Percentiles rank a stretch among this genome's conserved stretches.
phyloP scores from a whole-genome alignment of 2,329 filamentous ascomycete genomes.

The Pseudocercospora crystallina region DNA sequence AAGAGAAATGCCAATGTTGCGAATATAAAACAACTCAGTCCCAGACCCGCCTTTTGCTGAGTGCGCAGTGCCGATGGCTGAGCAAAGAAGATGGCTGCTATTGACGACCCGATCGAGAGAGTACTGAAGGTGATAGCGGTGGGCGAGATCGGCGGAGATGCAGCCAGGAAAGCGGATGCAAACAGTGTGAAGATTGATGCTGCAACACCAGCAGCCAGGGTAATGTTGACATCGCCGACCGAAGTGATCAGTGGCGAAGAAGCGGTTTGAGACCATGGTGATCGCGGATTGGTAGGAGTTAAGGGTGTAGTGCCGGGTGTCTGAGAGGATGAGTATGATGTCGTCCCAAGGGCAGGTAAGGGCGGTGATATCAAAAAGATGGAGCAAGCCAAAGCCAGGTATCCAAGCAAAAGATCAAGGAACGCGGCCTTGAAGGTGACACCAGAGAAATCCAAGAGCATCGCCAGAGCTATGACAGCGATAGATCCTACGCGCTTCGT shows the following conservation, averaged over 20 bases:
- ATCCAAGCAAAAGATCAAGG: conserved; percentile 44
- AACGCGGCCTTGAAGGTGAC: conserved; percentile 30
- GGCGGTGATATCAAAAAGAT: conserved; percentile 49
- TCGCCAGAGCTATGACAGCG: conserved; percentile 35
- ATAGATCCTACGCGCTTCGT: conserved; percentile 39
- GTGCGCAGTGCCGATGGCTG: conserved; percentile 44
- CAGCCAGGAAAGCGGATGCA: conserved; percentile 36
- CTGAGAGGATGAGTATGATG: conserved; percentile 1
- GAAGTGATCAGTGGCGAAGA: conserved; percentile 38
- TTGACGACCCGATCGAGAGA: conserved; percentile 44
- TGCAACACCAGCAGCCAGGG: conserved; percentile 41
- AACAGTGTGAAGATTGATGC: conserved; percentile 40
- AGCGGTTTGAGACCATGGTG: conserved; percentile 19
- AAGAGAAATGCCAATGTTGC: conserved; percentile 37
- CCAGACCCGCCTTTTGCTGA: conserved; percentile 34
- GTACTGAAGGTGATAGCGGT: conserved; percentile 40
- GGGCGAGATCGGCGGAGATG: conserved; percentile 34
- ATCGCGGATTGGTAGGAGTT: conserved; percentile 21
- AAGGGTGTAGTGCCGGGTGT: conserved; percentile 7
- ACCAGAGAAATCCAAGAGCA: conserved; percentile 36
- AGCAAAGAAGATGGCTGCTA: conserved; percentile 44
- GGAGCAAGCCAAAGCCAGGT: conserved; percentile 47
- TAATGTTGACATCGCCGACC: conserved; percentile 42
- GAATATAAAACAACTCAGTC: conserved; percentile 34
- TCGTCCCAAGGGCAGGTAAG: conserved; percentile 35